Evolutionary conservation across 1,284 basidiomycete species (phyloP), one percentile per base, ranked within the genome.

Genomic region (Leccinum insigne): DNA sequence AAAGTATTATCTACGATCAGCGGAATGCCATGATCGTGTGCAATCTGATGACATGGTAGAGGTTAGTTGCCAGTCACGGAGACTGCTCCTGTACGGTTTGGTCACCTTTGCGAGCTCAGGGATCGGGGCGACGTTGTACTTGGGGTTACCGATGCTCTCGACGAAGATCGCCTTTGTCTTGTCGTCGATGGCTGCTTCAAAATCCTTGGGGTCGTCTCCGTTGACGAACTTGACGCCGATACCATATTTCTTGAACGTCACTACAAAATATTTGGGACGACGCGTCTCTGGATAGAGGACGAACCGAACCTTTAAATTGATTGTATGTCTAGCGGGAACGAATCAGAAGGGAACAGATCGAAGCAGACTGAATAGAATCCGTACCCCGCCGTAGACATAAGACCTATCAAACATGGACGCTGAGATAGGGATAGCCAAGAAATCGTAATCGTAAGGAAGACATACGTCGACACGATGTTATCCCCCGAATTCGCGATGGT

Each of bases 1-100:
- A 96, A 95, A 0, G 94, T 96, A 79, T 96, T 96, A 77, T 96
- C 95, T 1, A 96, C 94, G 32, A 95, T 87, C 54, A 95, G 79
- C 0, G 93, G 94, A 40, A 95, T 88, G 0, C 85, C 84, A 68
- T 90, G 78, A 63, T 87, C 85, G 73, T 95, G 93, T 0, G 94
- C 94, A 62, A 87, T 68, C 82, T 84, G n/a, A 40, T 40, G n/a
- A 23, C 56, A 49, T 10, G 9, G 2, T 9, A 44, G 14, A 40
- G 7, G 4, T 16, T 62, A 35, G 57, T 42, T 11, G 0, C 11
- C 18, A 4, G 9, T 5, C 26, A n/a, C 8, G 6, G 18, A 21
- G 2, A 3, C 26, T 52, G 3, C 10, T 52, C 65, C 23, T 1
- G 29, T 5, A 16, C 5, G 18, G 14, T n/a, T 23, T 38, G 9